phyloP scores from a whole-genome alignment of 2,329 filamentous ascomycete genomes.

The Mycosphaerelloides madeirae region DNA sequence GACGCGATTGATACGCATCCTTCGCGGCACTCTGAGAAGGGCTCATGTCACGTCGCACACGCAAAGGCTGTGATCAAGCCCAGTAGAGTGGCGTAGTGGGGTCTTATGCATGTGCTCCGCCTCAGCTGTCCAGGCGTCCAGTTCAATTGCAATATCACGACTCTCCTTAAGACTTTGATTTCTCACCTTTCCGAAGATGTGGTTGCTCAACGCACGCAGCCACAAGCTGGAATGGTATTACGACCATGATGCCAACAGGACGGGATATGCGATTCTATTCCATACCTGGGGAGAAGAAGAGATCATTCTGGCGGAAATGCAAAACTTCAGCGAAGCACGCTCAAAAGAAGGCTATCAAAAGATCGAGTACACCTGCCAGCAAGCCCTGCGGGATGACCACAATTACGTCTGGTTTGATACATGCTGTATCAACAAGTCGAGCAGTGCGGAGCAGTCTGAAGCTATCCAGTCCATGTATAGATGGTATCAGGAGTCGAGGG shows the following conservation, averaged over 20 bases:
- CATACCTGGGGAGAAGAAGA: slow-evolving; percentile 16
- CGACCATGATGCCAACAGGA: not conserved
- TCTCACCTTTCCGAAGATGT: slow-evolving; percentile 6
- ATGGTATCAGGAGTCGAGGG: not conserved
- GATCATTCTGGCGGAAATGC: slow-evolving; percentile 6
- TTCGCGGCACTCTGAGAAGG: too few species aligned
- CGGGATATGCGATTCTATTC: slow-evolving; percentile 13
- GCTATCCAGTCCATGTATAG: slow-evolving; percentile 19
- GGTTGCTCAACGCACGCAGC: slow-evolving; percentile 11
- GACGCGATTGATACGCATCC: too few species aligned
- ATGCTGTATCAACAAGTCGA: slow-evolving; percentile 34
- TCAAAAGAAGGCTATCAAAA: slow-evolving; percentile 8
- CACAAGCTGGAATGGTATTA: slow-evolving; percentile 7
- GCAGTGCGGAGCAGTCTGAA: slow-evolving; percentile 31
- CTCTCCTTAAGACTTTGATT: too few species aligned
- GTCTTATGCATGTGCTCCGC: too few species aligned
- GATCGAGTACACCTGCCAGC: slow-evolving; percentile 5
- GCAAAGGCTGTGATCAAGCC: too few species aligned
- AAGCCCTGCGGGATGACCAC: slow-evolving; percentile 16
- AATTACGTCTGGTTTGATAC: slow-evolving; percentile 35
- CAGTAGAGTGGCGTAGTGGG: too few species aligned
- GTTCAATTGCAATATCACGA: too few species aligned
- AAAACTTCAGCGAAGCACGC: not conserved
- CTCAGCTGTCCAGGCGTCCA: too few species aligned
- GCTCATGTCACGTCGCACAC: too few species aligned